Evolutionary conservation across 2,329 filamentous ascomycete genomes (phyloP), one percentile per base, ranked within the genome.

Genomic region (Lasiodiplodia hormozganensis): DNA sequence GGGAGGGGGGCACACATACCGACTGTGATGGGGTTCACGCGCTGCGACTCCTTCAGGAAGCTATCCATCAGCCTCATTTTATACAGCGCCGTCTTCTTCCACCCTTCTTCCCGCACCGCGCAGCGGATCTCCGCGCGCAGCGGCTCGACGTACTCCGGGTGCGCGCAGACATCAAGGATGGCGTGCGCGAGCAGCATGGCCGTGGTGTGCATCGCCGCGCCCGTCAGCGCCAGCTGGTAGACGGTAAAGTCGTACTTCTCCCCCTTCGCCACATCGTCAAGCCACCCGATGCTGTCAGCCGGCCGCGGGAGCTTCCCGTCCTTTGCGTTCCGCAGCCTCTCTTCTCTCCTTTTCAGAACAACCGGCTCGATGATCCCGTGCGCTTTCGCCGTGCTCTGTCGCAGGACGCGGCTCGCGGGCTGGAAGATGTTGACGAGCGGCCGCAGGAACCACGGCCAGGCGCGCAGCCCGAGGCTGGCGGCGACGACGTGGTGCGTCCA

Each of bases 401-500:
- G 75, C 53, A 81, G 73, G n/a, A 73, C 72, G 8, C 73, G 74
- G 18, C 78, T 76, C 1, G 73, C 70, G 2, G 80, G 78, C 3
- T 81, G 71, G 53, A 81, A 75, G 14, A 68, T 71, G 21, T 80
- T 77, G 0, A 78, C 71, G 2, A 80, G 36, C 2, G 77, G 77
- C 25, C 78, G 77, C 7, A 81, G 67, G 40, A 77, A 74, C 0
- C 69, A 65, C 14, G 82, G 81, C 43, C 78, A 72, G 34, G 75
- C 72, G 40, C 79, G 77, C 8, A 82, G 73, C 7, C 76, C 65
- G 25, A 76, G 51, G 25, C 77, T 68, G 5, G 75, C 78, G 1
- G 74, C 69, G 28, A 80, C 78, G 0, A 79, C 69, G 25, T 81
- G 77, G 52, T 77, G 71, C 1, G 78, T 77, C 71, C 81, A 82